A percentile compares a stretch with the other conserved stretches of the same genome.
Conservation (phyloP, 768 basidiomycete species). For the Glaciozyma antarctica region DNA sequence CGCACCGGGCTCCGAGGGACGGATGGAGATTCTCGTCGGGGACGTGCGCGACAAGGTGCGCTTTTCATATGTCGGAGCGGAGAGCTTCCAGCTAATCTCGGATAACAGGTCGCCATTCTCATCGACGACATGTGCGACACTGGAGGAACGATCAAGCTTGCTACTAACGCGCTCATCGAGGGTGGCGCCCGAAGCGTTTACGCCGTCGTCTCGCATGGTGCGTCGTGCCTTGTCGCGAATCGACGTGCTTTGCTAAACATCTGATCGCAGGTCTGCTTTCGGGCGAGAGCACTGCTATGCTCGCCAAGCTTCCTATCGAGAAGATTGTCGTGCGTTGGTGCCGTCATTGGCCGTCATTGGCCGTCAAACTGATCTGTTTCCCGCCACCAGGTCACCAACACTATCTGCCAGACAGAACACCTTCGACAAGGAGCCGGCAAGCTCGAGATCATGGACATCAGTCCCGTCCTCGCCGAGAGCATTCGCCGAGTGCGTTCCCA, state of each 20-base stretch:
- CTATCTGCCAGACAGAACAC: constrained; percentile 73
- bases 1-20: constrained; percentile 36
- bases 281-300: constrained; percentile 57
- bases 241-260: constrained; percentile 24
- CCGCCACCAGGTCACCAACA: constrained; percentile 73
- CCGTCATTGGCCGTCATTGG: constrained; percentile 12
- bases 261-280: constrained; percentile 59
- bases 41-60: constrained; percentile 78
- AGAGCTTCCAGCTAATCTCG: background rate
- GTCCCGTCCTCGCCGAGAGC: constrained; percentile 85
- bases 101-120: constrained; percentile 67
- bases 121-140: constrained; percentile 99
- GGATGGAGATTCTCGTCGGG: constrained; percentile 88
- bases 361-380: background rate
- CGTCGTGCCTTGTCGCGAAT: constrained; percentile 31
- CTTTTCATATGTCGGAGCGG: background rate
- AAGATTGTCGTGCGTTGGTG: constrained; percentile 67
- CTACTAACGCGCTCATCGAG: constrained; percentile 73
- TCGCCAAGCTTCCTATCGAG: constrained; percentile 66
- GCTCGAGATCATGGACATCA: constrained; percentile 80
- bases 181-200: constrained; percentile 79
- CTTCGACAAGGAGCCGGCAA: constrained; percentile 51
- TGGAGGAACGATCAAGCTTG: constrained; percentile 75
- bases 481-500: constrained; percentile 54
- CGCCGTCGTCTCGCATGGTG: constrained; percentile 87